phyloP scores from a whole-genome alignment of 2,329 filamentous ascomycete genomes.

The Plectosphaerella plurivora region DNA sequence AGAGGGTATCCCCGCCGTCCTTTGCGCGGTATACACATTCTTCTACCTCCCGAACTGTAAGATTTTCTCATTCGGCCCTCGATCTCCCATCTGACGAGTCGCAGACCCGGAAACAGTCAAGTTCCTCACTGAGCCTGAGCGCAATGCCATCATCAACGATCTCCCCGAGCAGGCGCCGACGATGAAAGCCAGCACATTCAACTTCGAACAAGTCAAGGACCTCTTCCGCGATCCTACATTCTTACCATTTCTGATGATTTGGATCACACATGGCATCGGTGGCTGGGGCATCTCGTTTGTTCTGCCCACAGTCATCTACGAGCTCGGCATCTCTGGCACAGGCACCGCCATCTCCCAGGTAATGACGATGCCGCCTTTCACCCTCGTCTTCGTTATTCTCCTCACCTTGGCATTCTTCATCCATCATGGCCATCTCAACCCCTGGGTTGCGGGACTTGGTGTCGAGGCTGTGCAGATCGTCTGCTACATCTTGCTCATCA shows the following conservation, averaged over 20 bases:
- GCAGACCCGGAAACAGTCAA: constrained; percentile 17
- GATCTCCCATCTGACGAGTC: neutral
- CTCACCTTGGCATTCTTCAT: constrained; percentile 16
- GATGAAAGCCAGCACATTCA: constrained; percentile 15
- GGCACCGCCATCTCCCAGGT: constrained; percentile 20
- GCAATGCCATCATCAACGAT: constrained; percentile 13
- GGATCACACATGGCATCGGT: constrained; percentile 21
- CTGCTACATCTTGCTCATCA: constrained; percentile 33
- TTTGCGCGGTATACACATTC: constrained; percentile 16
- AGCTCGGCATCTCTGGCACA: constrained; percentile 16
- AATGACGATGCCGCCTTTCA: constrained; percentile 21
- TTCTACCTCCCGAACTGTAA: constrained; percentile 18
- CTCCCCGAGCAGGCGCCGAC: constrained; percentile 16
- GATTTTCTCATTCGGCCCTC: neutral
- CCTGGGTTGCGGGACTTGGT: constrained; percentile 17
- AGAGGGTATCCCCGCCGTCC: constrained; percentile 18
- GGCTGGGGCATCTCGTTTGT: constrained; percentile 21
- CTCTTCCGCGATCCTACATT: constrained; percentile 16
- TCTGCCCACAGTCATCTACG: constrained; percentile 21
- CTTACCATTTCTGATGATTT: constrained; percentile 18
- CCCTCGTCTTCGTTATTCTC: constrained; percentile 18
- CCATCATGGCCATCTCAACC: constrained; percentile 14
- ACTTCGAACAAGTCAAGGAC: constrained; percentile 13
- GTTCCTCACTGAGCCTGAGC: constrained; percentile 16
- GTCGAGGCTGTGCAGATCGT: constrained; percentile 27